phyloP scores from a whole-genome alignment of 176 grass and related monocot species.

The Tuctoria greenei region DNA sequence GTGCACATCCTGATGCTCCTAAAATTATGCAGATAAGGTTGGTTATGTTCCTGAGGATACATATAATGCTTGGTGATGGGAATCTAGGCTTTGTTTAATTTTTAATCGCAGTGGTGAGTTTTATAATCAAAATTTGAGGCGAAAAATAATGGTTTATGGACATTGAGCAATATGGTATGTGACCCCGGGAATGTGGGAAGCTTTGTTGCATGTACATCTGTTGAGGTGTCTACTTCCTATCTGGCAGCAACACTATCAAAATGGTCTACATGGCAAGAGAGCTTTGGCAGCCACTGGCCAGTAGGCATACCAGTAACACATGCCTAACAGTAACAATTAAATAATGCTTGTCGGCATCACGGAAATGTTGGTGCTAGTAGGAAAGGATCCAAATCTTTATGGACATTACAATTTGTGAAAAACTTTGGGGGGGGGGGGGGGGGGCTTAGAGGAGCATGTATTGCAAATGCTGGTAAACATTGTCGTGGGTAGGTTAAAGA shows the following conservation, averaged over 20 bases:
- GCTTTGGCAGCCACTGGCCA: background rate
- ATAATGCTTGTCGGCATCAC: background rate
- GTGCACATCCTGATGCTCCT: background rate
- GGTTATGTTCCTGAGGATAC: background rate
- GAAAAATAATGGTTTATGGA: conserved; percentile 9
- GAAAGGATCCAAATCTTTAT: background rate
- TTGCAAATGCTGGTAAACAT: background rate
- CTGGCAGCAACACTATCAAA: background rate
- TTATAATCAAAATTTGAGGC: conserved; percentile 29
- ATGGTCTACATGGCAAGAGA: background rate
- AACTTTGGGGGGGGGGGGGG: too few relatives aligned
- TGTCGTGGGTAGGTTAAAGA: background rate
- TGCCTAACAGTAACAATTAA: background rate
- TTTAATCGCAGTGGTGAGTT: background rate
- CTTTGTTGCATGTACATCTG: conserved; percentile 31
- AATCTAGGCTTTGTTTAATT: conserved; percentile 24
- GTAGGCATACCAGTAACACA: background rate
- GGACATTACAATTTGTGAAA: background rate
- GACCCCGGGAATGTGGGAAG: conserved; percentile 25
- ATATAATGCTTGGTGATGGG: background rate
- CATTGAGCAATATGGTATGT: conserved; percentile 13
- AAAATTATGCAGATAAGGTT: background rate
- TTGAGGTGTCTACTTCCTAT: conserved; percentile 31
- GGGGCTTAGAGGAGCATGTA: background rate
- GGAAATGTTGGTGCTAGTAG: background rate